Conservation (phyloP, 805 yeast species). For the Myxozyma vanderwaltii region DNA sequence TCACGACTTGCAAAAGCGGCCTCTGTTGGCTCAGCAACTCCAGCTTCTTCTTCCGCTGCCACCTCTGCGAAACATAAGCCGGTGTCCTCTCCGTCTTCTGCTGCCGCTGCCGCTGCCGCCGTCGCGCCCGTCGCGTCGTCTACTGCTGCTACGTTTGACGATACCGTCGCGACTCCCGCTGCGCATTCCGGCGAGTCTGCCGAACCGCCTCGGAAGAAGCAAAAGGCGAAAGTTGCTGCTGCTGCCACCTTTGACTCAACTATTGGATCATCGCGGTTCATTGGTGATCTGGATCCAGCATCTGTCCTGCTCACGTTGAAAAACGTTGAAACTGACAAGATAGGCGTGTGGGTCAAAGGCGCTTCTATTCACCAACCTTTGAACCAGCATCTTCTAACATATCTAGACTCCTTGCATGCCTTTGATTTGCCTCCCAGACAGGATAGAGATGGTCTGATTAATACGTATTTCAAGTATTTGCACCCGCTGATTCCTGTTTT, state of each 20-base stretch:
- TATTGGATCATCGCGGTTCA: conserved; percentile 25
- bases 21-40: background rate
- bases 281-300: conserved; percentile 30
- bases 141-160: conserved; percentile 27
- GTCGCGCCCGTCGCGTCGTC: conserved; percentile 28
- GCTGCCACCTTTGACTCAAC: background rate
- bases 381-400: conserved; percentile 41
- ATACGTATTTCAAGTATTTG: conserved; percentile 47
- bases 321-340: conserved; percentile 26
- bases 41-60: background rate
- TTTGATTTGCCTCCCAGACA: conserved; percentile 44
- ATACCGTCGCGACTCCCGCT: conserved; percentile 19
- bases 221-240: background rate
- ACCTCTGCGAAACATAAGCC: background rate
- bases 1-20: background rate
- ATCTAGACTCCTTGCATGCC: conserved; percentile 45
- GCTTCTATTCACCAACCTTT: conserved; percentile 38
- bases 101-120: conserved; percentile 31
- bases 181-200: conserved; percentile 8
- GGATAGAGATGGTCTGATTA: conserved; percentile 43
- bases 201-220: background rate
- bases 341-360: conserved; percentile 45
- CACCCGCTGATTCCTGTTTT: conserved; percentile 49
- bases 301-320: conserved; percentile 23
- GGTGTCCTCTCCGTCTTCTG: conserved; percentile 8